Evolutionary conservation across 805 yeast species (phyloP), one percentile per base, ranked within the genome.

Genomic region (Gaillardinia entomophila): DNA sequence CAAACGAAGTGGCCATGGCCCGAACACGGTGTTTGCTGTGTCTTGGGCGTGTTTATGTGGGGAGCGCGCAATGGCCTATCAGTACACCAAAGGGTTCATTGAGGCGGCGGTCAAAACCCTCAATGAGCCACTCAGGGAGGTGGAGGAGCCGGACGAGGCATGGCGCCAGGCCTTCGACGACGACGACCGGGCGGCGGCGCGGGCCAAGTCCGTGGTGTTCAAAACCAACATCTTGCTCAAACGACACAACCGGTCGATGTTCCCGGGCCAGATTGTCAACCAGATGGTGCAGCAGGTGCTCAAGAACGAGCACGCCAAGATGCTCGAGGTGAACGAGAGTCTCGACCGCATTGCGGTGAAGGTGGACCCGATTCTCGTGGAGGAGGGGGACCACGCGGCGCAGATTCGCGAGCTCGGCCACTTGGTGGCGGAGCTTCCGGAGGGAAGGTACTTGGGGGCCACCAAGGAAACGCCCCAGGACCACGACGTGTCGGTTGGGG

Each of bases 241-340:
- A 28, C 37, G 65, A 11, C 61, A 57, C 38, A 53, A 56, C 33
- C 37, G 52, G 15, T 45, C 40, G 30, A 32, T 44, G 26, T 62
- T 55, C 46, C 38, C 45, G 17, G 35, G 47, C 20, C 65, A 63
- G 36, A 51, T 57, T n/a, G 45, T 53, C 4, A 52, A 54, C 35
- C 68, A 61, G 32, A 54, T 65, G 1, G 55, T 54, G 14, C 65
- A 55, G 37, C 70, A 65, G 37, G 43, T 64, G 12, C 24, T 55
- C 7, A 57, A 60, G 40, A 38, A 49, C 27, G 70, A 65, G 34
- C 45, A 47, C 23, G 47, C 51, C 17, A 54, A 58, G 31, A 23
- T 62, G 11, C 32, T 41, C 13, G 30, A 41, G 15, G 60, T 60
- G n/a, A 51, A 48, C 35, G 57, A 51, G n/a, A 46, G 47, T 26